Evolutionary conservation across 352 stramenopile genomes (phyloP).

Genomic region (Phytophthora sojae): DNA sequence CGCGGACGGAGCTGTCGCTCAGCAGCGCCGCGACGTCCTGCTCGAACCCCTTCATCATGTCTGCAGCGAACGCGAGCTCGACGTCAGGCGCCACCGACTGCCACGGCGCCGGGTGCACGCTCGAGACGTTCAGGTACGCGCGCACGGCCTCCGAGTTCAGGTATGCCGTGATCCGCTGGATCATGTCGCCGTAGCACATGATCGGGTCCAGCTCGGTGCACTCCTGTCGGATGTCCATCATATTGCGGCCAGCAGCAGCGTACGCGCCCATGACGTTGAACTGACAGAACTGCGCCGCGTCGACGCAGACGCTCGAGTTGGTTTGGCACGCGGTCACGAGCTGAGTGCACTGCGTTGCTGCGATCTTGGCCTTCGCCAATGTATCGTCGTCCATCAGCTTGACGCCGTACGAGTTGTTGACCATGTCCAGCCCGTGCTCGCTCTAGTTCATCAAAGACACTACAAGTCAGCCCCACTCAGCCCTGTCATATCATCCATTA

Average conservation of each 20-base stretch:
- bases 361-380: constrained; percentile 30
- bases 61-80: constrained; percentile 41
- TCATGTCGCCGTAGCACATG: constrained; percentile 39
- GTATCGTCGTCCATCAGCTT: constrained; percentile 48
- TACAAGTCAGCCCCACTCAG: neutral
- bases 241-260: constrained; percentile 41
- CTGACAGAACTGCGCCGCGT: constrained; percentile 36
- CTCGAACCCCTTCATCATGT: constrained; percentile 95
- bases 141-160: constrained; percentile 64
- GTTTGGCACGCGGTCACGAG: constrained; percentile 37
- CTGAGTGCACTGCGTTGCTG: constrained; percentile 37
- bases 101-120: constrained; percentile 64
- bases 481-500: neutral
- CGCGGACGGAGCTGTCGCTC: constrained; percentile 49
- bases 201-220: constrained; percentile 41
- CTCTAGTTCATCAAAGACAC: constrained; percentile 18
- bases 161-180: constrained; percentile 42
- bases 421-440: constrained; percentile 57
- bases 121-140: constrained; percentile 33
- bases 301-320: constrained; percentile 32
- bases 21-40: constrained; percentile 90
- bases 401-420: constrained; percentile 65
- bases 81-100: constrained; percentile 31
- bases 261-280: constrained; percentile 30
- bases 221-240: constrained; percentile 62